Percentiles rank a stretch among this genome's conserved stretches.
phyloP scores from a whole-genome alignment of 2,329 filamentous ascomycete species.

The Plenodomus biglobosus region DNA sequence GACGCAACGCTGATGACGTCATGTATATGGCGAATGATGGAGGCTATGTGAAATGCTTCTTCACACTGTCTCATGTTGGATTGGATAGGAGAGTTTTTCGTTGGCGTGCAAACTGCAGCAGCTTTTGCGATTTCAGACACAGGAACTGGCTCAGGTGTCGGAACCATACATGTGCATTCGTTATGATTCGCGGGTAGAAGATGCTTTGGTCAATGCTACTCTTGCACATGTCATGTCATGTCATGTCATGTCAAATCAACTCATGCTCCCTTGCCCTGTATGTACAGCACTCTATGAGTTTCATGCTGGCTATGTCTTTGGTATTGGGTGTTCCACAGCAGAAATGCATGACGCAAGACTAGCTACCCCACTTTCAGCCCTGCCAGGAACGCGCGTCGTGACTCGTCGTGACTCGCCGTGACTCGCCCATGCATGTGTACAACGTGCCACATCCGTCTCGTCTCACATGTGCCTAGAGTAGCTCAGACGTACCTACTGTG shows the following conservation, averaged over 20 bases:
- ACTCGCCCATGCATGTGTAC: too few species aligned
- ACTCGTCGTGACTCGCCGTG: too few species aligned
- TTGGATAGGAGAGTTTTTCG: conserved; percentile 1
- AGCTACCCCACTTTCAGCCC: conserved; percentile 38
- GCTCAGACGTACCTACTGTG: too few species aligned
- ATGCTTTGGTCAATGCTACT: not conserved
- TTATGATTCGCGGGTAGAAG: not conserved
- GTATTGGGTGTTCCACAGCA: conserved; percentile 13
- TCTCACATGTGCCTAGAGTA: too few species aligned
- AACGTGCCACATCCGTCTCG: too few species aligned
- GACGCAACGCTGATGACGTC: not conserved
- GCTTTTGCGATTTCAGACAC: too few species aligned
- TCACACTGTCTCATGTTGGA: conserved; percentile 20
- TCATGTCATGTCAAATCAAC: too few species aligned
- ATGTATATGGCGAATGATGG: not conserved
- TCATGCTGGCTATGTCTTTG: not conserved
- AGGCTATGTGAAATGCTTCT: conserved; percentile 5
- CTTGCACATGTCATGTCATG: not conserved
- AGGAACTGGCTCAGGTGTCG: too few species aligned
- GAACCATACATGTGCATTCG: not conserved
- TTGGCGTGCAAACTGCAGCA: not conserved
- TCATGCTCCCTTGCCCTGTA: too few species aligned
- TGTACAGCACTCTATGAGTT: not conserved
- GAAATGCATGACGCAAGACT: conserved; percentile 27
- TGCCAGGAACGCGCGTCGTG: conserved; percentile 22